Percentiles rank a stretch among this genome's conserved stretches.
These are phyloP conservation scores for Botrytis fragariae DNA, from an alignment of 2,329 filamentous ascomycete genomes.

Conservation along the genomic window DNA sequence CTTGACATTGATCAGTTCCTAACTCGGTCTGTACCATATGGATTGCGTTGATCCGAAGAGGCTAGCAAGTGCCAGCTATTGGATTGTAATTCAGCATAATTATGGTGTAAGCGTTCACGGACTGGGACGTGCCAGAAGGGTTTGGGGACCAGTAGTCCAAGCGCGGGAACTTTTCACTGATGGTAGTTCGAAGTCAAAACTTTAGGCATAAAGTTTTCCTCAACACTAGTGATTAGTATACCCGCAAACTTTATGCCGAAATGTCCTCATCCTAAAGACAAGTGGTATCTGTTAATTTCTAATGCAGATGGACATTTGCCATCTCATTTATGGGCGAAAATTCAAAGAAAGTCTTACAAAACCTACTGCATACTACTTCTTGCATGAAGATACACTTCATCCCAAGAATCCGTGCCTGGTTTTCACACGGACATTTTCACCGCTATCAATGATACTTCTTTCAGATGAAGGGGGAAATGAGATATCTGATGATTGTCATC, in stretches of 20 bases:
- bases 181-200: neutral
- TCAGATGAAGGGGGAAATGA: neutral
- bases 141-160: constrained; percentile 7
- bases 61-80: neutral
- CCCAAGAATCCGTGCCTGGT: neutral
- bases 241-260: neutral
- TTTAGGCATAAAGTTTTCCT: neutral
- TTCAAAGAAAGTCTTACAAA: too few relatives aligned
- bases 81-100: neutral
- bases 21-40: neutral
- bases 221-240: neutral
- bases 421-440: neutral
- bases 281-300: neutral
- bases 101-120: neutral
- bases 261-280: neutral
- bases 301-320: neutral
- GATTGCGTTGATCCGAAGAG: neutral
- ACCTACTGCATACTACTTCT: neutral
- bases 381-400: neutral
- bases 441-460: neutral
- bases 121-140: neutral
- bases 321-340: neutral
- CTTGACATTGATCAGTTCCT: neutral
- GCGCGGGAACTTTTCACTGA: neutral
- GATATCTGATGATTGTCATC: neutral